A percentile compares a stretch with the other conserved stretches of the same genome.
Conservation (phyloP, 306 rosid genomes). For the Castanea mollissima region DNA sequence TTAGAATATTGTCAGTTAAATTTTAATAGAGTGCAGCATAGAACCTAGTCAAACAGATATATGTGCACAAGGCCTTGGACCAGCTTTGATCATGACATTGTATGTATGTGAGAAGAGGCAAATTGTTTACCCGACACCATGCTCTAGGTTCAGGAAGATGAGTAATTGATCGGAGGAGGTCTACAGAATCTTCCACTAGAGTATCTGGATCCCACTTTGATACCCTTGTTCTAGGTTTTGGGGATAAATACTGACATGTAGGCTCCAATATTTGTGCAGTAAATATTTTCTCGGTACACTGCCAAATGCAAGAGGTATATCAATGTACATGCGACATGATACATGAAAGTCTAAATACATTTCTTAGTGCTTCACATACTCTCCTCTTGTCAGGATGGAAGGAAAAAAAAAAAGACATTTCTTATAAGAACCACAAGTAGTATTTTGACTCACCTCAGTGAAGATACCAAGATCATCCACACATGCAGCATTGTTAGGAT, state of each 20-base stretch:
- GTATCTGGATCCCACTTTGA: background rate
- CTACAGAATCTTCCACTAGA: background rate
- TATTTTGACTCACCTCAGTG: constrained; percentile 25
- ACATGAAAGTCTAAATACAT: too few relatives aligned
- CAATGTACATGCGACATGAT: too few relatives aligned
- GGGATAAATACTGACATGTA: background rate
- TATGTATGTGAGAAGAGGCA: too few relatives aligned
- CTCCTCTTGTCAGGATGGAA: too few relatives aligned
- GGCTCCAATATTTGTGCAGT: constrained; percentile 7
- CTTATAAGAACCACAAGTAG: background rate
- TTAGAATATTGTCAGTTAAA: background rate
- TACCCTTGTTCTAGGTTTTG: background rate
- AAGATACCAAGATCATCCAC: constrained; percentile 25
- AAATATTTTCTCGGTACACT: constrained; percentile 1
- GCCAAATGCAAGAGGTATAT: background rate
- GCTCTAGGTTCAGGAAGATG: background rate
- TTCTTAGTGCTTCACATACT: too few relatives aligned
- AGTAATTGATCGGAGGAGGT: background rate
- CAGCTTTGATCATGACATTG: too few relatives aligned
- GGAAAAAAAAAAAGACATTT: too few relatives aligned
- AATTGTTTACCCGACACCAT: constrained; percentile 2
- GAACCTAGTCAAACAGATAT: background rate
- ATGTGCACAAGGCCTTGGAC: background rate
- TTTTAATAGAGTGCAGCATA: background rate
- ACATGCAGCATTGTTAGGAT: constrained; percentile 38